Conservation (phyloP, 805 yeast species). For the Candida dajiaensis region DNA sequence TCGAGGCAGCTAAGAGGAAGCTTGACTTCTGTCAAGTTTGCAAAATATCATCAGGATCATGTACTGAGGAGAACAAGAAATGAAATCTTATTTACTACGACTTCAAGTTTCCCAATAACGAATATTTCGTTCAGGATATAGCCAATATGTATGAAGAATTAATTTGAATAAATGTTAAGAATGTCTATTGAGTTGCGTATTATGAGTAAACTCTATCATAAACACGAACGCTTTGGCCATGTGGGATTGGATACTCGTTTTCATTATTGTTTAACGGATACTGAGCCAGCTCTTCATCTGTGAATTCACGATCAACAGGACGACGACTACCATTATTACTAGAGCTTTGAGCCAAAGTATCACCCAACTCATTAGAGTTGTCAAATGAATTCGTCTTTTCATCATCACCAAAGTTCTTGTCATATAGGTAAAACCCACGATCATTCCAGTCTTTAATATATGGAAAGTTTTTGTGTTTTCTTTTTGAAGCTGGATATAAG, state of each 20-base stretch:
- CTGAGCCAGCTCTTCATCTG: slow-evolving; percentile 18
- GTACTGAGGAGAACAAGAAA: no score
- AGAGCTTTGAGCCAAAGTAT: background rate
- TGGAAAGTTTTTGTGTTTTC: slow-evolving; percentile 19
- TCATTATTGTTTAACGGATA: slow-evolving; percentile 15
- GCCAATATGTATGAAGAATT: no score
- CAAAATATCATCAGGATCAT: no score
- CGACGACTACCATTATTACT: background rate
- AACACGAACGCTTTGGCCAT: slow-evolving; percentile 14
- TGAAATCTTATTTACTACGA: no score
- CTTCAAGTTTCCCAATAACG: no score
- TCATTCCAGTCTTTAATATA: slow-evolving; percentile 20
- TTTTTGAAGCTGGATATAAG: slow-evolving; percentile 55
- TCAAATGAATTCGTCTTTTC: slow-evolving; percentile 1
- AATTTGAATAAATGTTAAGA: background rate
- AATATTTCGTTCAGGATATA: no score
- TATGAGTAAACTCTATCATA: background rate
- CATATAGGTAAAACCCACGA: slow-evolving; percentile 21
- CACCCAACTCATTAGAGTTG: slow-evolving; percentile 3
- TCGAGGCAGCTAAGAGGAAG: no score
- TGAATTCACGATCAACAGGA: slow-evolving; percentile 13
- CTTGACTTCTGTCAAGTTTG: no score
- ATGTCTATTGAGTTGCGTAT: background rate
- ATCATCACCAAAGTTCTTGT: slow-evolving; percentile 13
- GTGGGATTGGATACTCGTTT: slow-evolving; percentile 21